These are phyloP conservation scores for Phylloporus arenicola DNA, from an alignment of 768 basidiomycete genomes.

Conservation along the genomic window DNA sequence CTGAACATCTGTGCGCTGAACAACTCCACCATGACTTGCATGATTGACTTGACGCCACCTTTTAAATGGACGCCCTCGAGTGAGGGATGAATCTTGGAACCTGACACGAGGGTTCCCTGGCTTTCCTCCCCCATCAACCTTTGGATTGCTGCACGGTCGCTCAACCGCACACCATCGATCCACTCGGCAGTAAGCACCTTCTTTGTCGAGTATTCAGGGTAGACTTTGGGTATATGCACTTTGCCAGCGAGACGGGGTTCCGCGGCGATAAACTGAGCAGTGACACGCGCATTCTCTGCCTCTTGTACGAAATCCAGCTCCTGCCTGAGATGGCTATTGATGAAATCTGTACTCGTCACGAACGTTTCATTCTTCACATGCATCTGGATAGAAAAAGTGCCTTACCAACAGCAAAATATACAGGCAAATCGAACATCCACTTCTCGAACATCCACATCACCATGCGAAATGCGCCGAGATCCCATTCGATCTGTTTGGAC, in stretches of 20 bases:
- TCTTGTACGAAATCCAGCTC: slow-evolving; percentile 83
- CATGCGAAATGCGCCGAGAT: slow-evolving; percentile 60
- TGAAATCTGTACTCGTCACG: slow-evolving; percentile 47
- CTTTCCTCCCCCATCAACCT: slow-evolving; percentile 52
- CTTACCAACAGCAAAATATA: slow-evolving; percentile 72
- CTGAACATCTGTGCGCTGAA: slow-evolving; percentile 89
- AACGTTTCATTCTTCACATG: neutral
- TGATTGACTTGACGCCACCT: slow-evolving; percentile 59
- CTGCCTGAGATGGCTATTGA: slow-evolving; percentile 73
- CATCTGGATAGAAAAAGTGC: neutral
- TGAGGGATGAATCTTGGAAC: slow-evolving; percentile 1
- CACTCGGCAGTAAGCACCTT: slow-evolving; percentile 82
- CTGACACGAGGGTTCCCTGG: neutral
- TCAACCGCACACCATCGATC: slow-evolving; percentile 73
- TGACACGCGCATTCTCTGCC: slow-evolving; percentile 68
- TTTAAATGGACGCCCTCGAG: slow-evolving; percentile 34
- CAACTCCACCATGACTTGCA: slow-evolving; percentile 83
- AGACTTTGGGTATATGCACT: slow-evolving; percentile 77
- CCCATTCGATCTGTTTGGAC: slow-evolving; percentile 80
- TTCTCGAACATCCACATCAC: slow-evolving; percentile 79
- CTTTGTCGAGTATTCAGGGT: slow-evolving; percentile 65
- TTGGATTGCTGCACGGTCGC: slow-evolving; percentile 53
- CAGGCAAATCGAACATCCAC: slow-evolving; percentile 81
- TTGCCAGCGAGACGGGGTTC: slow-evolving; percentile 66
- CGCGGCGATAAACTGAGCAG: slow-evolving; percentile 58